Evolutionary conservation across 2,329 filamentous ascomycete genomes (phyloP).

Genomic region (Colletotrichum eremochloae): DNA sequence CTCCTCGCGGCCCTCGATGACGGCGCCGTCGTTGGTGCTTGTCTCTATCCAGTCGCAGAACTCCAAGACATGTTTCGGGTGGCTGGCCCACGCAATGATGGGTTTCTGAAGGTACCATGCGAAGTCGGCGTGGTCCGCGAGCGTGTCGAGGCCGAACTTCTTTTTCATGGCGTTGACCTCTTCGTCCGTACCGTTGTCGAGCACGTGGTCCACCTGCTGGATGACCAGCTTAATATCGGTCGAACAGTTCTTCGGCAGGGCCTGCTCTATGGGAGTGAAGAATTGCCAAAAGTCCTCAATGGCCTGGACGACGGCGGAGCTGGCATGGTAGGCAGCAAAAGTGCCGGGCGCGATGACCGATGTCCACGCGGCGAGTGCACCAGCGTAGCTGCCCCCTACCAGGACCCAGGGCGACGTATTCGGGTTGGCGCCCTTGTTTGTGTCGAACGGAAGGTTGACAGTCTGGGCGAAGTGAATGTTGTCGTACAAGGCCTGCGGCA

Average conservation of each 20-base stretch:
- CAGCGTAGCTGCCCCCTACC: constrained; percentile 64
- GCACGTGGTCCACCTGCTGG: constrained; percentile 59
- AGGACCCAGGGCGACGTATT: constrained; percentile 65
- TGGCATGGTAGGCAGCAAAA: constrained; percentile 65
- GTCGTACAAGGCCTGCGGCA: constrained; percentile 38
- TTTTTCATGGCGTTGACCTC: constrained; percentile 32
- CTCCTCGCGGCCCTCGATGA: background rate
- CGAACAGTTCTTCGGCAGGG: constrained; percentile 55
- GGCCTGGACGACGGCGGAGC: constrained; percentile 62
- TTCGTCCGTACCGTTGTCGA: constrained; percentile 40
- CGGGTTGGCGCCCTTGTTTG: constrained; percentile 47
- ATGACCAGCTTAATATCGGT: constrained; percentile 60
- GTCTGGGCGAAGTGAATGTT: constrained; percentile 41
- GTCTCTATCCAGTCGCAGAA: constrained; percentile 34
- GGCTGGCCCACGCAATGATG: constrained; percentile 19
- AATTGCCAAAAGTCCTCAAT: constrained; percentile 63
- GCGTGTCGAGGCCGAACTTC: constrained; percentile 25
- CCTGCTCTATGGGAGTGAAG: constrained; percentile 59
- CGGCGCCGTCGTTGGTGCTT: constrained; percentile 7
- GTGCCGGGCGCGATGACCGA: constrained; percentile 60
- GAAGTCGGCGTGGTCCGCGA: constrained; percentile 32
- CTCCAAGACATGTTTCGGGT: constrained; percentile 1
- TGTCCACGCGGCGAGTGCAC: constrained; percentile 63
- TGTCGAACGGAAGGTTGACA: constrained; percentile 57
- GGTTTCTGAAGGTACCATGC: constrained; percentile 19